Evolutionary conservation across 208 protist genomes (phyloP).

Genomic region (Strigomonas culicis): DNA sequence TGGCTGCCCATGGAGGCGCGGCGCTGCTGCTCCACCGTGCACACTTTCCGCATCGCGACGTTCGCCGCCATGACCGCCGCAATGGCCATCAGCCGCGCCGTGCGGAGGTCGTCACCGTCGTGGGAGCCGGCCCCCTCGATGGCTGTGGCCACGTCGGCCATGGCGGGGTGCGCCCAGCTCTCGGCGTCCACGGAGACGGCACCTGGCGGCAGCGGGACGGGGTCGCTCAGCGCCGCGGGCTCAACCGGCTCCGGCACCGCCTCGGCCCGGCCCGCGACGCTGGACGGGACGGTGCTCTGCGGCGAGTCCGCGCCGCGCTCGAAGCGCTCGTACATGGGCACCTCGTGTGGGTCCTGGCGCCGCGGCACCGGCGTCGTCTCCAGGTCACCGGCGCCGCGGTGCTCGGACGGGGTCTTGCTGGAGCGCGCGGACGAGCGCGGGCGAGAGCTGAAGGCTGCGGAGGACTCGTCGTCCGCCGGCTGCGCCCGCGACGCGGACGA

Average conservation of each 20-base stretch:
- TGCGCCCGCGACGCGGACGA: too few relatives aligned
- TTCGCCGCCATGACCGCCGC: constrained; percentile 17
- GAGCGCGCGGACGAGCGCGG: background rate
- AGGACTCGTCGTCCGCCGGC: background rate
- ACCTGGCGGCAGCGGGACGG: background rate
- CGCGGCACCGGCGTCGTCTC: background rate
- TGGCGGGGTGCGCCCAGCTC: background rate
- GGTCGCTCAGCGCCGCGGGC: background rate
- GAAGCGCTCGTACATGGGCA: background rate
- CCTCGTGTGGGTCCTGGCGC: background rate
- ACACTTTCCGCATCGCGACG: constrained; percentile 24
- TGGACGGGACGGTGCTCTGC: background rate
- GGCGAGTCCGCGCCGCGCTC: background rate
- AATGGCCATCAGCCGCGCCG: constrained; percentile 18
- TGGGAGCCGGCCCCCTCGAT: background rate
- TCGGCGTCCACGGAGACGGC: constrained; percentile 1
- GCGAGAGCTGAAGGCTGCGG: background rate
- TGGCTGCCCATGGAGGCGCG: too few relatives aligned
- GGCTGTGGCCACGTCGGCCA: background rate
- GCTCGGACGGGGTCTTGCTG: background rate
- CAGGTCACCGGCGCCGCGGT: background rate
- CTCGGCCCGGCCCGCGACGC: background rate
- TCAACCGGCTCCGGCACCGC: constrained; percentile 1
- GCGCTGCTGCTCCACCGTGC: constrained; percentile 10
- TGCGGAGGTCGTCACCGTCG: constrained; percentile 15